Percentiles rank a stretch among this genome's conserved stretches.
Conservation (phyloP, 2,329 filamentous ascomycete genomes). For the Trichoderma koningii region DNA sequence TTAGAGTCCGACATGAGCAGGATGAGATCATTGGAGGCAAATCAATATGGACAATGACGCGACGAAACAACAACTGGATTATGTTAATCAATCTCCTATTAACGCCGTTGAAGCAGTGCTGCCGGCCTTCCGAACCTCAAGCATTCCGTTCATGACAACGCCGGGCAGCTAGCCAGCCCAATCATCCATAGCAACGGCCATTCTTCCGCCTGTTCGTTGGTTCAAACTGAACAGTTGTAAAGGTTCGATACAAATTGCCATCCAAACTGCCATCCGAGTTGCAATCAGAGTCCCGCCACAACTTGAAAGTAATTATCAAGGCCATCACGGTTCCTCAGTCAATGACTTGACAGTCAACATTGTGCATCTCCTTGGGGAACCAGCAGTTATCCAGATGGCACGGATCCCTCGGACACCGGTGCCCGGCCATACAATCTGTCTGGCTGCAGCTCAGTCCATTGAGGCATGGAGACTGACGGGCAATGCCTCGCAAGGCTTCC, state of each 20-base stretch:
- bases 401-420: slow-evolving; percentile 30
- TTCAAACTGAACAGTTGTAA: slow-evolving; percentile 10
- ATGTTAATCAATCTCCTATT: neutral
- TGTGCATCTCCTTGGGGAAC: slow-evolving; percentile 31
- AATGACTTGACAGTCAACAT: slow-evolving; percentile 27
- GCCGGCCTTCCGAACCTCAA: slow-evolving; percentile 3
- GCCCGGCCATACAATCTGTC: slow-evolving; percentile 31
- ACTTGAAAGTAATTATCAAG: neutral
- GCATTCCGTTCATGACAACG: slow-evolving; percentile 5
- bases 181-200: neutral
- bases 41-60: neutral
- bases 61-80: slow-evolving; percentile 5
- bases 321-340: slow-evolving; percentile 1
- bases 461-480: slow-evolving; percentile 36
- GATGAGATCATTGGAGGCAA: too few relatives aligned
- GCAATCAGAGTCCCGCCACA: too few relatives aligned
- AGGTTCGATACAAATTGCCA: slow-evolving; percentile 17
- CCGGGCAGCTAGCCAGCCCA: neutral
- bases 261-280: neutral
- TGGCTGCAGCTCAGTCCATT: slow-evolving; percentile 35
- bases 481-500: slow-evolving; percentile 37
- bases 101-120: slow-evolving; percentile 16
- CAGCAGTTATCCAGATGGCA: slow-evolving; percentile 29
- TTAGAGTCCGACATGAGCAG: too few relatives aligned
- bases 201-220: neutral